Conservation (phyloP, 805 yeast species). For the Lachancea mirantina region DNA sequence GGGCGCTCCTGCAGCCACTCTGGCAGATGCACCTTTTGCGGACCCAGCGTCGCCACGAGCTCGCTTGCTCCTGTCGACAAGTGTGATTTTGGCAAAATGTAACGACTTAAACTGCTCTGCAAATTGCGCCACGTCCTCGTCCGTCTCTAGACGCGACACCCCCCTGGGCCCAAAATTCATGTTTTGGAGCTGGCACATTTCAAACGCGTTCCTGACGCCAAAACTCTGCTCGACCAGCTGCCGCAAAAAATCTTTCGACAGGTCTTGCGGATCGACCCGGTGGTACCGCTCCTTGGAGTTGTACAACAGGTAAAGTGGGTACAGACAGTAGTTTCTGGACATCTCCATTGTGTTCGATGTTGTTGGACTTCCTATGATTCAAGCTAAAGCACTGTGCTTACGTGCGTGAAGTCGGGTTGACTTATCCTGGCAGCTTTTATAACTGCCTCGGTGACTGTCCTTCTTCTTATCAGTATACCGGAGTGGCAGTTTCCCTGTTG, state of each 20-base stretch:
- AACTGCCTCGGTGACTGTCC: no score
- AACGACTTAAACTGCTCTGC: conserved; percentile 3
- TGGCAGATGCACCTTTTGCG: background rate
- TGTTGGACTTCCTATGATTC: no score
- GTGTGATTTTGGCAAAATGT: conserved; percentile 2
- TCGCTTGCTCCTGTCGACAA: background rate
- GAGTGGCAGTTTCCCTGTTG: no score
- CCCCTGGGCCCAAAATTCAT: background rate
- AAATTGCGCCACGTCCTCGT: conserved; percentile 4
- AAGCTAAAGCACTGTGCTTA: no score
- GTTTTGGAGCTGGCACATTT: background rate
- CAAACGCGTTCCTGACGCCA: conserved; percentile 5
- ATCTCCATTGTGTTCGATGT: conserved; percentile 3
- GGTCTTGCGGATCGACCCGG: conserved; percentile 3
- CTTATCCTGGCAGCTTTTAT: no score
- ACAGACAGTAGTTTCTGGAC: conserved; percentile 1
- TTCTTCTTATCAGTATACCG: no score
- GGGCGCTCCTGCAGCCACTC: no score
- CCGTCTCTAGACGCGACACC: background rate
- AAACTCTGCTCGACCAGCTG: background rate
- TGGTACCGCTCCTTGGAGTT: conserved; percentile 3
- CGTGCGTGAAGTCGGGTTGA: no score
- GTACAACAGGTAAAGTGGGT: conserved; percentile 5
- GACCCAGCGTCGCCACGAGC: background rate
- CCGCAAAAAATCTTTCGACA: conserved; percentile 3